These are phyloP conservation scores for Xenoacremonium recifei DNA, from an alignment of 2,329 filamentous ascomycete genomes.

Conservation along the genomic window DNA sequence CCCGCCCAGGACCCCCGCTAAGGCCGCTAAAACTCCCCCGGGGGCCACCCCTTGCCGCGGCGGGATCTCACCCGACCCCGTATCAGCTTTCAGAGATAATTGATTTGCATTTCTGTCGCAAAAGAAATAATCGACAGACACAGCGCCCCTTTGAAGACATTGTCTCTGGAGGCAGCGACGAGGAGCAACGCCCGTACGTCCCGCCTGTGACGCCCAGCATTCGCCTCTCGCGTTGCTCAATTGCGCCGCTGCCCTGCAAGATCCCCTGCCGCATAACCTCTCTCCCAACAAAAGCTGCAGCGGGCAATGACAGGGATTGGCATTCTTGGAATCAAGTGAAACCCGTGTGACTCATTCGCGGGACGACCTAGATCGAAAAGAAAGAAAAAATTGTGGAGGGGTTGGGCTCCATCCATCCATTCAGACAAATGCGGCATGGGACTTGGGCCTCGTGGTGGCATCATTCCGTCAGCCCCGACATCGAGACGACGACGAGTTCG, in stretches of 20 bases:
- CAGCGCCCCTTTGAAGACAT: too few species aligned
- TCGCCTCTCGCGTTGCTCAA: slow-evolving; percentile 11
- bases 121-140: too few species aligned
- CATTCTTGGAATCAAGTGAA: slow-evolving; percentile 26
- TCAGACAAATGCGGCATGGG: slow-evolving; percentile 3
- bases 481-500: too few species aligned
- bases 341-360: slow-evolving; percentile 28
- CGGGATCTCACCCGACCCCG: too few species aligned
- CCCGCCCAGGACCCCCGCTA: too few species aligned
- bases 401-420: slow-evolving; percentile 10
- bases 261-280: too few species aligned
- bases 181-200: too few species aligned
- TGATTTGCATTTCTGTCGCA: too few species aligned
- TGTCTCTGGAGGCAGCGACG: too few species aligned
- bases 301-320: slow-evolving; percentile 20
- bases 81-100: too few species aligned
- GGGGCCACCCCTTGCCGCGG: slow-evolving; percentile 10
- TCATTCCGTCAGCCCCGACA: slow-evolving; percentile 12
- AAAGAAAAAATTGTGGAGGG: slow-evolving; percentile 9
- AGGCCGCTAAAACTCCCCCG: slow-evolving; percentile 18
- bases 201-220: too few species aligned
- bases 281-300: too few species aligned
- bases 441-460: slow-evolving; percentile 18
- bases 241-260: slow-evolving; percentile 13
- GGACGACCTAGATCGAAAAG: slow-evolving; percentile 16